Evolutionary conservation across 2,329 filamentous ascomycete genomes (phyloP).

Genomic region (Aspergillus terreus): DNA sequence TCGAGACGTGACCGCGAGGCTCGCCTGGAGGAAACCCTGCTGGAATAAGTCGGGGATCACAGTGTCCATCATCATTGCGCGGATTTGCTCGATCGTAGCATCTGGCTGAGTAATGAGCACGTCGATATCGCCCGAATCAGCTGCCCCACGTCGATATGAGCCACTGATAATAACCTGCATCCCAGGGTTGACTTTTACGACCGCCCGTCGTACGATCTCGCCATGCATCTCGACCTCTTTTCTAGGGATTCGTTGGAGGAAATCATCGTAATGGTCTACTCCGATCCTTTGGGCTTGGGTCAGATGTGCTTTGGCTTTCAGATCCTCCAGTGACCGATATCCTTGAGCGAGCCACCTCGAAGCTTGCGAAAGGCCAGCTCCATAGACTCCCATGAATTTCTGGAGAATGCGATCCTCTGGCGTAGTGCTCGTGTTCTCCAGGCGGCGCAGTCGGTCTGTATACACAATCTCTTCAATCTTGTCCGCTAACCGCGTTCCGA

Average conservation of each 20-base stretch:
- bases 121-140: slow-evolving; percentile 77
- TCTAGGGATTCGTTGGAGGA: slow-evolving; percentile 74
- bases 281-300: slow-evolving; percentile 70
- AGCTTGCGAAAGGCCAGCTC: slow-evolving; percentile 67
- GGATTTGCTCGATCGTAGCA: slow-evolving; percentile 57
- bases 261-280: slow-evolving; percentile 74
- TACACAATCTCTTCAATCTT: slow-evolving; percentile 88
- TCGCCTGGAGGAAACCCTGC: slow-evolving; percentile 64
- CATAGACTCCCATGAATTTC: slow-evolving; percentile 74
- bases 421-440: slow-evolving; percentile 68
- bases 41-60: slow-evolving; percentile 62
- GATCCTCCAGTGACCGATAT: slow-evolving; percentile 68
- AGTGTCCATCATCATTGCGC: slow-evolving; percentile 57
- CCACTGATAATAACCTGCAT: slow-evolving; percentile 75
- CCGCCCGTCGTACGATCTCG: slow-evolving; percentile 57
- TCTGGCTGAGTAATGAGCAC: slow-evolving; percentile 71
- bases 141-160: slow-evolving; percentile 77
- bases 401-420: slow-evolving; percentile 63
- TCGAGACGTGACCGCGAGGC: slow-evolving; percentile 58
- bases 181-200: slow-evolving; percentile 57
- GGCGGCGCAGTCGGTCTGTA: slow-evolving; percentile 66
- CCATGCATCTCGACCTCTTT: slow-evolving; percentile 70
- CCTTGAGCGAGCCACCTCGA: slow-evolving; percentile 74
- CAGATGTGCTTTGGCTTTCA: slow-evolving; percentile 59
- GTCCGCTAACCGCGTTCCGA: slow-evolving; percentile 69